These are phyloP conservation scores for Colletotrichum scovillei DNA, from an alignment of 2,329 filamentous ascomycete genomes.

Conservation along the genomic window DNA sequence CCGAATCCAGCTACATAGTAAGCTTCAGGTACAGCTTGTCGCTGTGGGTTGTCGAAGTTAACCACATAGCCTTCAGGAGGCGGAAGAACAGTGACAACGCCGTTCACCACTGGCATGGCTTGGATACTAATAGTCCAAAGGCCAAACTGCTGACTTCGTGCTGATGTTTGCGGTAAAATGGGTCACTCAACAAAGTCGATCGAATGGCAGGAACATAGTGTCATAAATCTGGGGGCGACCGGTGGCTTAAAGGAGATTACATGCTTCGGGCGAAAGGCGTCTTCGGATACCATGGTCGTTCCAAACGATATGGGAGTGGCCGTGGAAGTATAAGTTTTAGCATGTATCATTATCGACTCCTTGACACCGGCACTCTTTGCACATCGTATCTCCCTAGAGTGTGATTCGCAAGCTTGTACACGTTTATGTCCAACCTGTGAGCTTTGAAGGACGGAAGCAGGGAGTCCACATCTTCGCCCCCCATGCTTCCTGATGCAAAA, in stretches of 20 bases:
- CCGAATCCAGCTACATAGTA: slow-evolving; percentile 41
- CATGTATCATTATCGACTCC: not conserved
- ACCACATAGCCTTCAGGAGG: slow-evolving; percentile 47
- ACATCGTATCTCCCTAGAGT: not conserved
- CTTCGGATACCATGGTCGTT: not conserved
- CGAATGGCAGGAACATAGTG: not conserved
- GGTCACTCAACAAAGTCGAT: not conserved
- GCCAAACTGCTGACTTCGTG: too few relatives aligned
- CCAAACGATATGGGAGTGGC: not conserved
- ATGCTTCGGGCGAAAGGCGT: not conserved
- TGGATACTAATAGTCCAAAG: not conserved
- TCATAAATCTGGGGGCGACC: not conserved
- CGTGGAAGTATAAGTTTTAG: not conserved
- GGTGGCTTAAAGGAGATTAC: not conserved
- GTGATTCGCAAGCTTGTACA: not conserved
- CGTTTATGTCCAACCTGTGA: not conserved
- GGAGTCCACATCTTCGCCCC: not conserved
- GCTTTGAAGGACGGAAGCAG: not conserved
- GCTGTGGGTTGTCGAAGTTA: slow-evolving; percentile 46
- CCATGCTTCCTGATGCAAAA: not conserved
- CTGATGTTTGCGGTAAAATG: not conserved
- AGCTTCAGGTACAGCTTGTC: slow-evolving; percentile 38
- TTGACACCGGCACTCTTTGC: not conserved
- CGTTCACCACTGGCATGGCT: slow-evolving; percentile 38
- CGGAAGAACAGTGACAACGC: slow-evolving; percentile 39